Base-by-base conservation (phyloP, 306 rosid species). In the Cicer judaicum region DNA sequence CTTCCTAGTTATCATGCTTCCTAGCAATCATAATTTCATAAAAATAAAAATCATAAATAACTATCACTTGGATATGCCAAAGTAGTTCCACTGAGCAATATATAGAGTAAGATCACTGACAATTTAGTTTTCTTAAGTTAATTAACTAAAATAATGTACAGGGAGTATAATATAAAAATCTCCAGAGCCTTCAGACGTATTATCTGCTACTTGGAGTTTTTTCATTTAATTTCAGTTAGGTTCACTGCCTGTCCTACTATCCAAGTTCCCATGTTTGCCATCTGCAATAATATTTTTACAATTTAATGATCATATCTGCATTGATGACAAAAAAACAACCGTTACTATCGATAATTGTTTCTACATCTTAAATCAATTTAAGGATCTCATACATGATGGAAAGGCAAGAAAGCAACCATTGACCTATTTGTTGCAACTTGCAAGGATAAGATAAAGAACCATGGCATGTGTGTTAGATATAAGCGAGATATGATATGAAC, bases 281-380 rank as follows among this genome's bases (percentile, higher is more conserved):
- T 44, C 18, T 50, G 36, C 55, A 68, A 50, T 50, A 48, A 6
- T 18, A 47, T 64, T 21, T 54, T 61, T 48, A 48, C 66, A 46
- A 2, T 54, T 7, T 42, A 64, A 54, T 39, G 38, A 63, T 67
- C 52, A 67, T 13, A 73, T 84, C 88, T 81, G 79, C 79, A 64
- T 64, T 50, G 65, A 8, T 50, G 65, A 8, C 66, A 73, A 73
- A 55, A 71, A 78, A 40, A 16, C 39, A 59, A 60, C 18, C 14
- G 49, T 74, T 24, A 74, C 21, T 39, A 57, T 64, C 50, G 38
- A 38, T 41, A 6, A 64, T 10, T 50, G 55, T 34, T 48, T 42
- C 24, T 56, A 63, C 7, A 63, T 53, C 47, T 55, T 13, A 49
- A 44, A 24, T 7, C 57, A 67, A 64, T 15, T 40, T 40, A 41